Percentiles rank a stretch among this genome's conserved stretches.
Evolutionary conservation across 2,329 filamentous ascomycete species (phyloP).

Genomic region (Curvularia verruculosa): DNA sequence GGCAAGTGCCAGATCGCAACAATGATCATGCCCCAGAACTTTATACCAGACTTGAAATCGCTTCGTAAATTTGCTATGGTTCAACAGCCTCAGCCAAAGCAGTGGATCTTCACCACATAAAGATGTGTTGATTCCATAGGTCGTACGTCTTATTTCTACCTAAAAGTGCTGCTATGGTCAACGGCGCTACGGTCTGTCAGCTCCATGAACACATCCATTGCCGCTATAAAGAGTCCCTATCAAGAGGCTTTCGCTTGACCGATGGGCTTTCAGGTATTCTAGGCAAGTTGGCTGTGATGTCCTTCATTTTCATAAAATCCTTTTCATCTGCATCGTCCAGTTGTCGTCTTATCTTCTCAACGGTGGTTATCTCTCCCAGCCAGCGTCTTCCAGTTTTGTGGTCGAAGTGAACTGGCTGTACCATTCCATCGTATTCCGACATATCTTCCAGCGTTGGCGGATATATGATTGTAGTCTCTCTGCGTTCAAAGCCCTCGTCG

Average conservation of each 20-base stretch:
- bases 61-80: not conserved
- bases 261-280: slow-evolving; percentile 13
- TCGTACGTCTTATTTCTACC: not conserved
- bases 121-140: not conserved
- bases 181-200: not conserved
- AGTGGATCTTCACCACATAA: not conserved
- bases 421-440: slow-evolving; percentile 32
- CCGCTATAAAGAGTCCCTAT: slow-evolving; percentile 7
- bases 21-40: not conserved
- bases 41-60: not conserved
- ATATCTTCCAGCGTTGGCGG: slow-evolving; percentile 51
- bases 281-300: slow-evolving; percentile 18
- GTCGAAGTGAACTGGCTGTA: slow-evolving; percentile 40
- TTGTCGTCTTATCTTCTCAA: slow-evolving; percentile 25
- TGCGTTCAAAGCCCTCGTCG: slow-evolving; percentile 51
- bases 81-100: not conserved
- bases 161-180: not conserved
- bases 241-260: slow-evolving; percentile 24
- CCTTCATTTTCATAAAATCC: slow-evolving; percentile 17
- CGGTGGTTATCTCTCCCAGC: slow-evolving; percentile 31
- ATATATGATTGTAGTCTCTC: slow-evolving; percentile 55
- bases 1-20: not conserved
- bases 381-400: slow-evolving; percentile 37
- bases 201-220: not conserved
- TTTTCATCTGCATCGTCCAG: slow-evolving; percentile 11